A percentile compares a stretch with the other conserved stretches of the same genome.
Conservation (phyloP, 2,329 filamentous ascomycete species). For the Nemania diffusa region DNA sequence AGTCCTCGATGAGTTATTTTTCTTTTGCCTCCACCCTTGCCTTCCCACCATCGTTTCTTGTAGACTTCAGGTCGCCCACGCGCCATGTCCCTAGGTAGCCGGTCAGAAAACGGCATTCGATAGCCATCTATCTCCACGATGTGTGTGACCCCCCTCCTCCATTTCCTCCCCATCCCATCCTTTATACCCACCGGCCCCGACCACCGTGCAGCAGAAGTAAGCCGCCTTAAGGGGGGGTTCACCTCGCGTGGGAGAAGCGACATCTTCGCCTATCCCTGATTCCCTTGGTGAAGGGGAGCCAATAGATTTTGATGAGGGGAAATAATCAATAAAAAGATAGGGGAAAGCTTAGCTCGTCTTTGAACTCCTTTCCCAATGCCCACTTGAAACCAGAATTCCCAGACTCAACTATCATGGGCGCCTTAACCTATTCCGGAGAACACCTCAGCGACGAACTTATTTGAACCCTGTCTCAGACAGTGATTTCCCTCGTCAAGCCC, state of each 20-base stretch:
- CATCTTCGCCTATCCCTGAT: not conserved
- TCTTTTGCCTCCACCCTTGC: slow-evolving; percentile 26
- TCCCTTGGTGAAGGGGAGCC: not conserved
- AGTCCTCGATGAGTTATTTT: slow-evolving; percentile 29
- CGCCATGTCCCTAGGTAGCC: slow-evolving; percentile 12
- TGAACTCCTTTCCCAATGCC: slow-evolving; percentile 34
- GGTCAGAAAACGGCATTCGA: slow-evolving; percentile 17
- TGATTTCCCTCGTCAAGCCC: slow-evolving; percentile 12
- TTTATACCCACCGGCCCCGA: slow-evolving; percentile 2
- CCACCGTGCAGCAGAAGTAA: slow-evolving; percentile 9
- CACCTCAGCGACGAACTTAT: slow-evolving; percentile 6
- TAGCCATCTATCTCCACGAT: slow-evolving; percentile 21
- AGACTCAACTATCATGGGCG: slow-evolving; percentile 11
- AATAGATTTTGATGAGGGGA: not conserved
- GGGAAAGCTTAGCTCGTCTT: slow-evolving; percentile 28
- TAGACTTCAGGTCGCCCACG: slow-evolving; percentile 18
- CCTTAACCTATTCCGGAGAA: slow-evolving; percentile 20
- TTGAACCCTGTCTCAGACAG: slow-evolving; percentile 19
- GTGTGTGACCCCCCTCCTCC: slow-evolving; percentile 9
- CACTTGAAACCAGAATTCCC: slow-evolving; percentile 19
- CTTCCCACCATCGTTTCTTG: slow-evolving; percentile 16
- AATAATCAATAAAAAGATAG: slow-evolving; percentile 15
- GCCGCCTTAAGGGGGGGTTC: not conserved
- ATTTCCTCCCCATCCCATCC: slow-evolving; percentile 2
- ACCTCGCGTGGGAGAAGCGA: not conserved